Percentiles rank a stretch among this genome's conserved stretches.
phyloP scores from a whole-genome alignment of 1,139 yeast genomes.

The Candida sojae region DNA sequence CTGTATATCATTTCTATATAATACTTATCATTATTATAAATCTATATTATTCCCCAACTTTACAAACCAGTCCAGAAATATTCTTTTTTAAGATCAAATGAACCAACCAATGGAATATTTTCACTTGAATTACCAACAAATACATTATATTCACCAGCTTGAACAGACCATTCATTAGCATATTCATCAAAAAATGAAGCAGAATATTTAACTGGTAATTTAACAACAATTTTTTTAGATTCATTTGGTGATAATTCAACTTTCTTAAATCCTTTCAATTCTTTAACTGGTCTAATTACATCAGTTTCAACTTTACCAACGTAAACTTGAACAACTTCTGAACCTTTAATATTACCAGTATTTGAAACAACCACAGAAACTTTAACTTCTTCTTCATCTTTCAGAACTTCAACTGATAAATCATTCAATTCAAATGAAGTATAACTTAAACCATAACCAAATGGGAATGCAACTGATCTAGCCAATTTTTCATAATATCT shows the following conservation, averaged over 20 bases:
- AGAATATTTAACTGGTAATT: constrained; percentile 45
- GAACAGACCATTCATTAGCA: constrained; percentile 37
- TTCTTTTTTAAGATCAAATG: constrained; percentile 28
- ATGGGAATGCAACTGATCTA: constrained; percentile 52
- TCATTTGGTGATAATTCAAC: constrained; percentile 42
- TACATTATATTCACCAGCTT: constrained; percentile 48
- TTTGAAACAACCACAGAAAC: constrained; percentile 39
- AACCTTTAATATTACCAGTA: constrained; percentile 40
- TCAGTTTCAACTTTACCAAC: constrained; percentile 37
- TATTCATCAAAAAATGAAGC: constrained; percentile 56
- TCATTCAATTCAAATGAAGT: constrained; percentile 38
- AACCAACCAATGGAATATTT: constrained; percentile 26
- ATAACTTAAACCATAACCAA: constrained; percentile 64
- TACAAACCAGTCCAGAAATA: constrained; percentile 22
- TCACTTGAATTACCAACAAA: constrained; percentile 40
- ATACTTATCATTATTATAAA: not conserved
- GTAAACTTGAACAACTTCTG: constrained; percentile 50
- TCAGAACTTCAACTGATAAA: constrained; percentile 17
- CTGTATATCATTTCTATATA: no score
- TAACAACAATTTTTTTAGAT: constrained; percentile 31
- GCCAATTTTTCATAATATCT: constrained; percentile 55
- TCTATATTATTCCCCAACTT: constrained; percentile 3
- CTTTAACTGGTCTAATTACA: constrained; percentile 54
- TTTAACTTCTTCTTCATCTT: constrained; percentile 13
- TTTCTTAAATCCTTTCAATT: constrained; percentile 56